phyloP scores from a whole-genome alignment of 2,329 filamentous ascomycete species.

The Fusarium ramigenum region DNA sequence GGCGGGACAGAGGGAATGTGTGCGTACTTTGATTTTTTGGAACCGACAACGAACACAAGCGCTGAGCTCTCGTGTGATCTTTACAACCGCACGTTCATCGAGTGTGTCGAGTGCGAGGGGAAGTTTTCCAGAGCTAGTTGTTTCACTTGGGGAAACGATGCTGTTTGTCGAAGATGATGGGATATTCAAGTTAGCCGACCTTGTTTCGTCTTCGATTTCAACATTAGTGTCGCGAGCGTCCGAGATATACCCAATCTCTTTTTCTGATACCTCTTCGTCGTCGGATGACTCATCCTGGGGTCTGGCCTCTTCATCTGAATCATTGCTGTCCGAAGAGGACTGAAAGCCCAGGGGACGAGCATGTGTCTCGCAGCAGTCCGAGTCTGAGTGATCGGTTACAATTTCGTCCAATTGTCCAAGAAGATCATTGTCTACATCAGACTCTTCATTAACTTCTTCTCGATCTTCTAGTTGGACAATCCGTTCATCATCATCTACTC shows the following conservation, averaged over 20 bases:
- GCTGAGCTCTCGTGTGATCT: not conserved
- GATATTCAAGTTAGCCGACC: not conserved
- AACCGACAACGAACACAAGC: constrained; percentile 37
- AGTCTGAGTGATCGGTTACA: not conserved
- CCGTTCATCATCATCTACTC: not conserved
- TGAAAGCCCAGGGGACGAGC: not conserved
- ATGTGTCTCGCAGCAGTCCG: not conserved
- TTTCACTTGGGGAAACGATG: not conserved
- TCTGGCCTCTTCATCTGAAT: not conserved
- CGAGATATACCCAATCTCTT: not conserved
- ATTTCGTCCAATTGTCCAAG: not conserved
- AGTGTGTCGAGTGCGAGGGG: not conserved
- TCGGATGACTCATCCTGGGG: not conserved
- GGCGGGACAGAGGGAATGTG: not conserved
- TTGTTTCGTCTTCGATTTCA: not conserved
- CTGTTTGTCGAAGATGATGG: not conserved
- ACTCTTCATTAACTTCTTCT: not conserved
- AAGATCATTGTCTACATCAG: not conserved
- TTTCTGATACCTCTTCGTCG: not conserved
- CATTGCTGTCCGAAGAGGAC: not conserved
- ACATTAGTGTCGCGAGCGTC: not conserved
- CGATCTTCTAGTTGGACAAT: not conserved
- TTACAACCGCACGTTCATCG: not conserved
- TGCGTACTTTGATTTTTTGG: constrained; percentile 39
- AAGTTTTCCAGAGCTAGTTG: not conserved